Percentiles rank a stretch among this genome's conserved stretches.
Conservation (phyloP, 2,329 filamentous ascomycete genomes). For the Penicillium sp. region DNA sequence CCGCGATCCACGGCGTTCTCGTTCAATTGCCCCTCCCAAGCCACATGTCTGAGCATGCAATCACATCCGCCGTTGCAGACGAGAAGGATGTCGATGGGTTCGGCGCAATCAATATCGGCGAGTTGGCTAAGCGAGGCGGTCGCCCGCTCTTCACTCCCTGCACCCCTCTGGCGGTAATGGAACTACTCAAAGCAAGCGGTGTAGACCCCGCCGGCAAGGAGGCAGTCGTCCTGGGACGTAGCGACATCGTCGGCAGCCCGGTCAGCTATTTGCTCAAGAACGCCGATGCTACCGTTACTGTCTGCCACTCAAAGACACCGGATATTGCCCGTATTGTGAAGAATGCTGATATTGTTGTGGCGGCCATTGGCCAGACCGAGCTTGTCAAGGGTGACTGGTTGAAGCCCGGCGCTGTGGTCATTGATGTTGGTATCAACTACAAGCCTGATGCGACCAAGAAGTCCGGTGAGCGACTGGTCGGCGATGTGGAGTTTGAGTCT, state of each 20-base stretch:
- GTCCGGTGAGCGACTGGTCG: slow-evolving; percentile 86
- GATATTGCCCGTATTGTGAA: slow-evolving; percentile 73
- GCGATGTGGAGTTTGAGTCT: slow-evolving; percentile 89
- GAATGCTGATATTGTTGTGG: slow-evolving; percentile 83
- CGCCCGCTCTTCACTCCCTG: slow-evolving; percentile 87
- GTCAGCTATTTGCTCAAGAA: slow-evolving; percentile 95
- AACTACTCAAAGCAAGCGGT: slow-evolving; percentile 77
- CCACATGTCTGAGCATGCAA: slow-evolving; percentile 82
- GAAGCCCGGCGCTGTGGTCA: slow-evolving; percentile 91
- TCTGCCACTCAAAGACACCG: slow-evolving; percentile 87
- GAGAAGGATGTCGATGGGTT: slow-evolving; percentile 99
- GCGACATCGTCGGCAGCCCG: slow-evolving; percentile 95
- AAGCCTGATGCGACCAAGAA: slow-evolving; percentile 86
- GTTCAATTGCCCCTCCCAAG: slow-evolving; percentile 89
- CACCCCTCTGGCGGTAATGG: slow-evolving; percentile 97
- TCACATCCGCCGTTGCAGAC: slow-evolving; percentile 87
- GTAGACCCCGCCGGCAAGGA: slow-evolving; percentile 85
- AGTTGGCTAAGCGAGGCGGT: slow-evolving; percentile 92
- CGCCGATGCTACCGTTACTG: slow-evolving; percentile 92
- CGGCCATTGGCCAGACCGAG: slow-evolving; percentile 81
- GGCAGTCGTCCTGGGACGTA: slow-evolving; percentile 89
- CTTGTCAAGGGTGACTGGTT: slow-evolving; percentile 96
- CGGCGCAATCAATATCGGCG: slow-evolving; percentile 89
- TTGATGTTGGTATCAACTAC: slow-evolving; percentile 97
- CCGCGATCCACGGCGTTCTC: slow-evolving; percentile 83